Evolutionary conservation across 2,329 filamentous ascomycete genomes (phyloP).

Genomic region (Microsporum ferrugineum): DNA sequence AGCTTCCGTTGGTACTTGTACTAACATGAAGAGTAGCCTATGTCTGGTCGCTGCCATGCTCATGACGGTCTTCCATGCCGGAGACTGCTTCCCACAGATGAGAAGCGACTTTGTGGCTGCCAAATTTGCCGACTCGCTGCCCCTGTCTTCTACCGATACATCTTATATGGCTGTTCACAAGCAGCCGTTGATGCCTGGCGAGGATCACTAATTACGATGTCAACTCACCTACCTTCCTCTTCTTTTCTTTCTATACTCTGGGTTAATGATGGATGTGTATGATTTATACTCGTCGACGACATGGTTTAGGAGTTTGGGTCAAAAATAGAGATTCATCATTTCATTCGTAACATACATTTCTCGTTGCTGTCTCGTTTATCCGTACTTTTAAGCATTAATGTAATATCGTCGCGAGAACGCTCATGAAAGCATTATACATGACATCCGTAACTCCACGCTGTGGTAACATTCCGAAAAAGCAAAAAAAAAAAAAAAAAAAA

Average conservation of each 20-base stretch:
- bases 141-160: background rate
- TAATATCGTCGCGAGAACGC: background rate
- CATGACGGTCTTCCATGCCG: slow-evolving; percentile 45
- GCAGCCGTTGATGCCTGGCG: background rate
- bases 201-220: background rate
- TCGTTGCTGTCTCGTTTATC: background rate
- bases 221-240: background rate
- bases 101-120: background rate
- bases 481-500: background rate
- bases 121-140: background rate
- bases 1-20: background rate
- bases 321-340: background rate
- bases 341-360: background rate
- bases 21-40: slow-evolving; percentile 24
- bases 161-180: background rate
- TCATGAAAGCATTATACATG: background rate
- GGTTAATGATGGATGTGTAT: background rate
- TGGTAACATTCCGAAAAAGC: background rate
- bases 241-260: background rate
- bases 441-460: background rate
- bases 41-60: slow-evolving; percentile 41
- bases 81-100: slow-evolving; percentile 42
- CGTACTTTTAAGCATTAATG: background rate
- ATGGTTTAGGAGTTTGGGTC: background rate
- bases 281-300: background rate